Evolutionary conservation across 2,329 filamentous ascomycete species (phyloP).

Genomic region (Clarireedia hainanense): DNA sequence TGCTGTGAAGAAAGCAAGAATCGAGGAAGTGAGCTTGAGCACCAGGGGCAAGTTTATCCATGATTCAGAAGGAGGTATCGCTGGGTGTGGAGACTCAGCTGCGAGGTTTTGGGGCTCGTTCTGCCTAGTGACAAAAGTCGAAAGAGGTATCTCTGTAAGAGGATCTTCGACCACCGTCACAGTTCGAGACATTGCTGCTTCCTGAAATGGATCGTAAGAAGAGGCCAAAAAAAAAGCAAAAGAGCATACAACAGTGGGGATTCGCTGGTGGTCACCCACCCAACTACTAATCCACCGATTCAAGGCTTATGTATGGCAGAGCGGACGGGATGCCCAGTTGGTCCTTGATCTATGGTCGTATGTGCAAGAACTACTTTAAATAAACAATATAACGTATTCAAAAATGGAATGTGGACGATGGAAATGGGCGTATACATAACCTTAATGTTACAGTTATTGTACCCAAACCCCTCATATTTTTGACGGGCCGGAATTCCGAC

Average conservation of each 20-base stretch:
- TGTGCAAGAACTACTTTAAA: no score
- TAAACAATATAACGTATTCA: no score
- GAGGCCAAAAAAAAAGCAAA: no score
- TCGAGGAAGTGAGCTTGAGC: constrained; percentile 43
- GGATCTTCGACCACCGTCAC: background rate
- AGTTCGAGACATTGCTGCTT: no score
- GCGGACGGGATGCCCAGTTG: no score
- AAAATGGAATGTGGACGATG: no score
- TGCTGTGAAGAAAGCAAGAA: constrained; percentile 57
- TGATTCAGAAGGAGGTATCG: background rate
- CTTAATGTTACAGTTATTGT: background rate
- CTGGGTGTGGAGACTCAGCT: background rate
- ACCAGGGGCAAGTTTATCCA: background rate
- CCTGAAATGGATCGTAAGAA: no score
- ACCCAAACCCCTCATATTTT: background rate
- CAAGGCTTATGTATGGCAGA: no score
- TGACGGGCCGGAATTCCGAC: background rate
- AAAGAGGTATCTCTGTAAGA: background rate
- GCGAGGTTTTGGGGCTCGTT: constrained; percentile 18
- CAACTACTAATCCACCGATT: no score
- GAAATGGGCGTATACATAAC: background rate
- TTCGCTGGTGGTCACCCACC: no score
- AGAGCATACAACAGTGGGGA: no score
- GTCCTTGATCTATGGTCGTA: no score
- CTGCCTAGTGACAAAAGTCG: background rate